Conservation (phyloP, 176 grass and related monocot species). For the Thinopyrum elongatum region DNA sequence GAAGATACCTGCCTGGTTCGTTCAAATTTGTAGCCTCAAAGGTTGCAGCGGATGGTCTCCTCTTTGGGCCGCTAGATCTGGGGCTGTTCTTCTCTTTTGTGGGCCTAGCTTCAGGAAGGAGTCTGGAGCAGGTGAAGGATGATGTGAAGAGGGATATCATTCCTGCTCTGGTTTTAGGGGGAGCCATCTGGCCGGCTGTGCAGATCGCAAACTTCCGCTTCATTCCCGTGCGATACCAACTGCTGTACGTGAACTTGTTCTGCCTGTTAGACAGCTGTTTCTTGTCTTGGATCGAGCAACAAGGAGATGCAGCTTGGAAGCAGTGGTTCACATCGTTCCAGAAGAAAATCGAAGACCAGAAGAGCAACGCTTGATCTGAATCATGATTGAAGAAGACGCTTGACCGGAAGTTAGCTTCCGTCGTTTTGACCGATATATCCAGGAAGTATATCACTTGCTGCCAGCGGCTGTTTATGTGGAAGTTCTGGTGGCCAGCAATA, state of each 20-base stretch:
- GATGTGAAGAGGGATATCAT: constrained; percentile 94
- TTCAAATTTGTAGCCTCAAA: constrained; percentile 83
- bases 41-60: constrained; percentile 64
- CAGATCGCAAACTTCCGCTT: constrained; percentile 88
- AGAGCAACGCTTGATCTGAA: constrained; percentile 41
- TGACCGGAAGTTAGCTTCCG: background rate
- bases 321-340: constrained; percentile 62
- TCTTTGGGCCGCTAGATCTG: constrained; percentile 80
- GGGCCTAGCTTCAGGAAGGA: constrained; percentile 68
- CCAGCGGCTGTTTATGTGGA: background rate
- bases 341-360: constrained; percentile 53
- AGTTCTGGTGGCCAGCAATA: background rate
- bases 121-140: constrained; percentile 69
- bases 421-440: constrained; percentile 5
- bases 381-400: background rate
- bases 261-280: constrained; percentile 87
- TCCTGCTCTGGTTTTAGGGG: constrained; percentile 68
- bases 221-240: constrained; percentile 74
- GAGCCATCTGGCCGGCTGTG: constrained; percentile 70
- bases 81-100: constrained; percentile 86
- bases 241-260: constrained; percentile 92
- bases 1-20: constrained; percentile 52
- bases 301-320: constrained; percentile 92
- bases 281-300: constrained; percentile 94
- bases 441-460: background rate